Base-by-base conservation (phyloP, 495 filamentous ascomycete species). In the Trichoderma parareesei region DNA sequence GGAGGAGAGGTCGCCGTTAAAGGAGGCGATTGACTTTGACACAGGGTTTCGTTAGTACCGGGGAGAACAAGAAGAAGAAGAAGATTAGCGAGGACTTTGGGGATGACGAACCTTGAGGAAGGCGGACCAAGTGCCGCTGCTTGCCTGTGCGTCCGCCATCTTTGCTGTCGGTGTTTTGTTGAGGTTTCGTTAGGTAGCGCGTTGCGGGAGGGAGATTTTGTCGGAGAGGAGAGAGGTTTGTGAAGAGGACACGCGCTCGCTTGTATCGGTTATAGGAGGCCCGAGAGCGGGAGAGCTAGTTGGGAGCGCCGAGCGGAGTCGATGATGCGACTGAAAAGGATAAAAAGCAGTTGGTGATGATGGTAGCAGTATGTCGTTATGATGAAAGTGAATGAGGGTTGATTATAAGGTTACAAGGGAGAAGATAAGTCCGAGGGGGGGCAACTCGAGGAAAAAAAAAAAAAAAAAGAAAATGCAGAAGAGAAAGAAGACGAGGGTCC, bases 1-100 rank as follows among this genome's bases (percentile, higher is more conserved):
- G 63, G 91, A 91, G 13, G 93, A 90, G 55, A 98, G 86, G 70
- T 98, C 94, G 70, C 95, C 94, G 77, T 91, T 96, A 81, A 97
- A 98, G 20, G 91, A 94, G 44, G 94, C 91, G 71, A 98, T 92
- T 38, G 93, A 95, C 91, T 95, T 57, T 13, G 14, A 27, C 27
- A 27, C 27, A 27, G 27, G 14, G n/a, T 16, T 53, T 27, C 13
- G 46, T 33, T 16, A 41, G n/a, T 13, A 27, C 27, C 1, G 27
- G 27, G 27, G 27, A 27, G 27, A 27, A n/a, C n/a, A n/a, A 2
- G 27, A 27, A 27, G 27, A 27, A 27, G 27, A 27, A 27, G 1
- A 27, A 27, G 27, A 27, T 2, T 27, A 1, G 27, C 27, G 27
- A 27, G 27, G 27, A 27, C 27, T 27, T 27, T 0, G 27, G 27